Evolutionary conservation across 768 basidiomycete genomes (phyloP), one percentile per base, ranked within the genome.

Genomic region (Nidula microcarpa): DNA sequence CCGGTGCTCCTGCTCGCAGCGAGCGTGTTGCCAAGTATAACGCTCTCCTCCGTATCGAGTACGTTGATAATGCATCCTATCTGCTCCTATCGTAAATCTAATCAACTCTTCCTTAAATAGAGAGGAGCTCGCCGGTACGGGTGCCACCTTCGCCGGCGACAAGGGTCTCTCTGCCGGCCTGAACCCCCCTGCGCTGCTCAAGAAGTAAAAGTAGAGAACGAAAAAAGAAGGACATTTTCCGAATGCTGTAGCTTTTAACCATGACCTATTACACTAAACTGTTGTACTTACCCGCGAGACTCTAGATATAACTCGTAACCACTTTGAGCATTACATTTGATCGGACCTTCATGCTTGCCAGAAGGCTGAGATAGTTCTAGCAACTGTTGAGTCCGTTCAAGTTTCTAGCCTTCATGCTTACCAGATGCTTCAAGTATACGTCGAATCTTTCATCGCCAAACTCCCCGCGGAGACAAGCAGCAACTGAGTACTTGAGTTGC

Each of bases 21-120:
- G 97, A 98, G 78, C 96, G 97, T 76, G 89, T 98, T 32, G 93
- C 92, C 65, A 95, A 95, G 74, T 93, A 94, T 81, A 95, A 95
- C 66, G 76, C 82, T 34, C 75, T 97, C 51, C 80, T 97, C 67
- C 90, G 94, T 62, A 95, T 95, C 57, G 91, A 93, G 86, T 93
- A 71, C 65, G 88, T 79, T 17, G 17, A 10, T 16, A 9, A 9
- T 51, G 14, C 32, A n/a, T 16, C 32, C 16, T 51, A 23, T 49
- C 30, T 14, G 13, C 16, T 34, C 8, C 13, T 18, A 18, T 35
- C 9, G 13, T 18, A 41, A 39, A 33, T 39, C 53, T 23, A 48
- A 49, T 30, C 16, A 35, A 32, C 18, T 50, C 35, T 47, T 33
- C 50, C n/a, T 39, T 54, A 47, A 30, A 17, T 56, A 91, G 89